Evolutionary conservation across 257 asterid species (phyloP), one percentile per base, ranked within the genome.

Genomic region (Parsonsia alboflavescens): DNA sequence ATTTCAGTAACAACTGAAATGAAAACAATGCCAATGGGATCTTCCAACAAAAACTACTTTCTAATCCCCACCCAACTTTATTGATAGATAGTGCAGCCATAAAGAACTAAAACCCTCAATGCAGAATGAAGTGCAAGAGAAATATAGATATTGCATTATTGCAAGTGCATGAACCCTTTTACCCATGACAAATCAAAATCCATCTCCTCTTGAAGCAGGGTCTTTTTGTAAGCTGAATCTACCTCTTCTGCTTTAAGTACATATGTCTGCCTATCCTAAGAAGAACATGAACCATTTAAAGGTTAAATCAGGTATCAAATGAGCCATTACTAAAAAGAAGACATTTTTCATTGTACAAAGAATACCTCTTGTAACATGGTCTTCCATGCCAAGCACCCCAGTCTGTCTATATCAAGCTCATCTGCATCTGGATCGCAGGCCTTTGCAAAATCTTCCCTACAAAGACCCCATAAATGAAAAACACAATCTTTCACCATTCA

Each of bases 361-460:
- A n/a, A 16, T 66, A 90, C 96, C 91, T 75, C 57, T 44, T 28
- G 69, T 33, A 87, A 76, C 93, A 89, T 87, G 65, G 77, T 81
- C 83, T 73, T 85, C 96, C 96, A 91, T 6, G 10, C 72, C 54
- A 82, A 88, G 19, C 80, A 80, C 57, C 90, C 95, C 76, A 70
- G 80, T 75, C 81, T 82, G 63, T 87, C 88, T 16, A 83, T 76
- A 78, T 79, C 90, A 66, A 85, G 54, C 73, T 76, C 83, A 70
- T 78, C 77, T 69, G 77, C 89, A 30, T 80, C 86, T 15, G 59
- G 56, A 28, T 19, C 16, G 4, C 81, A 78, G 13, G 62, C 76
- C 82, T 82, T 78, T 70, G 57, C 49, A 68, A 85, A 82, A 36
- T 86, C 85, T 77, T 89, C 97, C 83, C 97, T 89, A 65, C 77